Conservation (phyloP, 2,329 filamentous ascomycete genomes). For the Aspergillus japonicus region DNA sequence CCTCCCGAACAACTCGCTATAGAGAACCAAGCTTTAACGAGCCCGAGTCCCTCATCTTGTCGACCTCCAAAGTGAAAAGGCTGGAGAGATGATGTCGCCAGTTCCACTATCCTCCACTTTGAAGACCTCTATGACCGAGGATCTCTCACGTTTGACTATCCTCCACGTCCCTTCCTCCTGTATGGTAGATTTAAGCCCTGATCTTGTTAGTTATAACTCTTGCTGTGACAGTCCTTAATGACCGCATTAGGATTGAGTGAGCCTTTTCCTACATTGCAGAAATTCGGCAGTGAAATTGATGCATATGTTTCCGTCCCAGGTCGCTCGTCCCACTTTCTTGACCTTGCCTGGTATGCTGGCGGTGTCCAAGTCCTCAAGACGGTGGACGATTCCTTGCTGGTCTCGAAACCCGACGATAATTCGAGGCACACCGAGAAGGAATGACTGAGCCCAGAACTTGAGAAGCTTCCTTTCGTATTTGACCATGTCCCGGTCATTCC, state of each 20-base stretch:
- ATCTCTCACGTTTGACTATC: conserved; percentile 65
- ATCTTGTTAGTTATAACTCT: background rate
- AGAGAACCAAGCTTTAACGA: background rate
- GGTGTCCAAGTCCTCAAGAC: conserved; percentile 77
- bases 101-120: conserved; percentile 71
- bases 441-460: conserved; percentile 97
- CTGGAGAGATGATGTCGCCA: conserved; percentile 71
- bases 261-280: conserved; percentile 63
- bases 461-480: conserved; percentile 87
- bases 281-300: conserved; percentile 85
- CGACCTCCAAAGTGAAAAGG: conserved; percentile 71
- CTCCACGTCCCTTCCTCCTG: conserved; percentile 74
- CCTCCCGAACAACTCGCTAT: background rate
- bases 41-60: conserved; percentile 7
- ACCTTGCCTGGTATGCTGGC: conserved; percentile 74
- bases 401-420: conserved; percentile 88
- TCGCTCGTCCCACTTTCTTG: conserved; percentile 61
- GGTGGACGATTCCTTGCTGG: conserved; percentile 67
- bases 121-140: conserved; percentile 68
- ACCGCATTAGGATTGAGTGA: background rate
- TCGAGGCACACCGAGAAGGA: conserved; percentile 85
- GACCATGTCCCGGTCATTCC: conserved; percentile 64
- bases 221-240: background rate
- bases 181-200: conserved; percentile 64
- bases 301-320: conserved; percentile 90